Evolutionary conservation across 441 rosid species (phyloP).

Genomic region (Eruca vesicaria): DNA sequence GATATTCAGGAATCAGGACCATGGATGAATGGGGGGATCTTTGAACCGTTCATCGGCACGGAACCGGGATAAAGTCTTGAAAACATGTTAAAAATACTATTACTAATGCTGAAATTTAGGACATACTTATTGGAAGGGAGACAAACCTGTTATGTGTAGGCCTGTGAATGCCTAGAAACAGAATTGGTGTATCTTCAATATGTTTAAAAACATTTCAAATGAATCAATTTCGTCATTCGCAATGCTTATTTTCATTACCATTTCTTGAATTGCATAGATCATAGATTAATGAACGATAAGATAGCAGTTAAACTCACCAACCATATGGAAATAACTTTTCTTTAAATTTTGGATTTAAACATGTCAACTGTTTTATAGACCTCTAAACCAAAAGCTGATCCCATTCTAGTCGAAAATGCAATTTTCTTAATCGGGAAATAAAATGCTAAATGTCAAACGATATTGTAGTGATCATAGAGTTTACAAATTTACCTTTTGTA

Average conservation of each 20-base stretch:
- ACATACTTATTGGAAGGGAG: constrained; percentile 16
- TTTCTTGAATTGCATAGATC: not conserved
- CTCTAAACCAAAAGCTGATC: no score
- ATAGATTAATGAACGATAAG: not conserved
- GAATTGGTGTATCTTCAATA: constrained; percentile 9
- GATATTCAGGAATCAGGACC: not conserved
- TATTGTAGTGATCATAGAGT: no score
- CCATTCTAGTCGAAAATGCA: no score
- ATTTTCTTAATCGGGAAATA: no score
- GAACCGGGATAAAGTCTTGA: constrained; percentile 5
- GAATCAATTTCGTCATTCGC: not conserved
- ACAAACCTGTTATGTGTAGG: constrained; percentile 26
- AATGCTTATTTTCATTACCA: not conserved
- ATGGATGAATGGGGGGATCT: not conserved
- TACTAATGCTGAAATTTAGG: constrained; percentile 19
- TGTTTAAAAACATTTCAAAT: not conserved
- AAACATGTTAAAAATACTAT: constrained; percentile 11
- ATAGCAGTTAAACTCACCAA: constrained; percentile 10
- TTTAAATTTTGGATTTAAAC: not conserved
- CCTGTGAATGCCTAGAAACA: constrained; percentile 32
- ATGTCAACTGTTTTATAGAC: not conserved
- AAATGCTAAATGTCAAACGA: no score
- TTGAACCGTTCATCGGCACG: not conserved
- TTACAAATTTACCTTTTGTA: no score
- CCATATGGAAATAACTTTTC: constrained; percentile 7